phyloP scores from a whole-genome alignment of 2,329 filamentous ascomycete species.

The Ophiostoma montium region DNA sequence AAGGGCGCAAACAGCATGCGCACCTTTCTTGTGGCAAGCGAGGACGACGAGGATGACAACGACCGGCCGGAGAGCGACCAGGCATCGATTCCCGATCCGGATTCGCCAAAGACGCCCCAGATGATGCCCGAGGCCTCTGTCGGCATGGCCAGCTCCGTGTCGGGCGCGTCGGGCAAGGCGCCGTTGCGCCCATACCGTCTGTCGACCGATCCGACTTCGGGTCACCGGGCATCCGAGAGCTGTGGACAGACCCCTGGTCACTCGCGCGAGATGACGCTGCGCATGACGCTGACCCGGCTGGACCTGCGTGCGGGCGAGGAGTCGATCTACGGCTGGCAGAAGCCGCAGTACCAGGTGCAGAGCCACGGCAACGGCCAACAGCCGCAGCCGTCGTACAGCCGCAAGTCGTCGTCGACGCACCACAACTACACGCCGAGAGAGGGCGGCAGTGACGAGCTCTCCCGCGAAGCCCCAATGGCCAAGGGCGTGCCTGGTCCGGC shows the following conservation, averaged over 20 bases:
- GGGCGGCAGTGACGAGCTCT: constrained; percentile 13
- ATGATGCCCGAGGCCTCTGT: constrained; percentile 24
- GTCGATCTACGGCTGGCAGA: constrained; percentile 57
- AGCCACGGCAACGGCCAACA: constrained; percentile 4
- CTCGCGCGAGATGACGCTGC: constrained; percentile 82
- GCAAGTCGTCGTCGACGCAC: constrained; percentile 11
- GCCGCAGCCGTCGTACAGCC: constrained; percentile 11
- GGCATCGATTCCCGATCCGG: constrained; percentile 39
- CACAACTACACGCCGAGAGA: constrained; percentile 9
- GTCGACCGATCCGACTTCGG: background rate
- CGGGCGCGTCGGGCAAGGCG: background rate
- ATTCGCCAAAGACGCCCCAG: constrained; percentile 44
- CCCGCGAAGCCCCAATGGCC: background rate
- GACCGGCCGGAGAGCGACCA: constrained; percentile 43
- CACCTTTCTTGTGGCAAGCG: constrained; percentile 16
- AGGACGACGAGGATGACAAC: constrained; percentile 25
- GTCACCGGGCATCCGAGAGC: constrained; percentile 21
- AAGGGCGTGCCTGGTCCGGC: background rate
- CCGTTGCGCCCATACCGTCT: constrained; percentile 12
- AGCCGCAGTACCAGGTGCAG: constrained; percentile 19
- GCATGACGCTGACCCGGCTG: constrained; percentile 86
- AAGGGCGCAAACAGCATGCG: constrained; percentile 22
- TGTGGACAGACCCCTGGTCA: constrained; percentile 39
- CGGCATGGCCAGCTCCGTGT: background rate
- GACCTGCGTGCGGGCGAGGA: constrained; percentile 68